These are phyloP conservation scores for Fraxinus albicans DNA, from an alignment of 305 asterid species.

Conservation along the genomic window DNA sequence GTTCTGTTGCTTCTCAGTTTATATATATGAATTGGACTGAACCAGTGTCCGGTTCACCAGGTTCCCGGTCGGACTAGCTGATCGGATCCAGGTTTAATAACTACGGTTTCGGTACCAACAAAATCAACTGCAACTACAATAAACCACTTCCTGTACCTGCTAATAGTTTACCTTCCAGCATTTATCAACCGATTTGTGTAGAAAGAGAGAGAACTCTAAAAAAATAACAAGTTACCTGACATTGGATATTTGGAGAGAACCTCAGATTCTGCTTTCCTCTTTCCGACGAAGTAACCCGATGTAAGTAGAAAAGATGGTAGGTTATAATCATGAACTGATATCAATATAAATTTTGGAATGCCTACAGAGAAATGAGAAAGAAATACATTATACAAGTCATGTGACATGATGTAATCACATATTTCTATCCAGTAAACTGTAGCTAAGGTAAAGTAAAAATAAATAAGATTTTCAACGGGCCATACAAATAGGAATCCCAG, in stretches of 20 bases:
- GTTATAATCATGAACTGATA: slow-evolving; percentile 95
- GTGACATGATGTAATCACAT: not conserved
- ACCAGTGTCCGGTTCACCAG: no score
- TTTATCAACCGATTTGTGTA: not conserved
- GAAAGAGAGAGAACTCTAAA: not conserved
- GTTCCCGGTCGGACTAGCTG: no score
- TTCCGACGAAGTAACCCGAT: slow-evolving; percentile 78
- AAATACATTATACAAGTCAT: not conserved
- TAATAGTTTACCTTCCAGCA: not conserved
- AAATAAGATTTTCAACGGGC: slow-evolving; percentile 8
- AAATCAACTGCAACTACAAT: not conserved
- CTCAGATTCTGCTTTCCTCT: slow-evolving; percentile 96
- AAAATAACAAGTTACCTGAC: slow-evolving; percentile 50
- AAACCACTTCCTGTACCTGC: not conserved
- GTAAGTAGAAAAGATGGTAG: slow-evolving; percentile 76
- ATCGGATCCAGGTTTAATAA: no score
- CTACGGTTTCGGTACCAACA: not conserved
- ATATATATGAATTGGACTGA: no score
- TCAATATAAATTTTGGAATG: slow-evolving; percentile 77
- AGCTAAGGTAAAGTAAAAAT: not conserved
- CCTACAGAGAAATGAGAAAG: slow-evolving; percentile 46
- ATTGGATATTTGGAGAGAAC: slow-evolving; percentile 80
- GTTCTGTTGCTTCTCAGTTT: no score
- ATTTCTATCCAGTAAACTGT: not conserved
- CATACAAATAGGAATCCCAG: not conserved